Conservation (phyloP, 2,329 filamentous ascomycete species). For the Cercospora canescens region DNA sequence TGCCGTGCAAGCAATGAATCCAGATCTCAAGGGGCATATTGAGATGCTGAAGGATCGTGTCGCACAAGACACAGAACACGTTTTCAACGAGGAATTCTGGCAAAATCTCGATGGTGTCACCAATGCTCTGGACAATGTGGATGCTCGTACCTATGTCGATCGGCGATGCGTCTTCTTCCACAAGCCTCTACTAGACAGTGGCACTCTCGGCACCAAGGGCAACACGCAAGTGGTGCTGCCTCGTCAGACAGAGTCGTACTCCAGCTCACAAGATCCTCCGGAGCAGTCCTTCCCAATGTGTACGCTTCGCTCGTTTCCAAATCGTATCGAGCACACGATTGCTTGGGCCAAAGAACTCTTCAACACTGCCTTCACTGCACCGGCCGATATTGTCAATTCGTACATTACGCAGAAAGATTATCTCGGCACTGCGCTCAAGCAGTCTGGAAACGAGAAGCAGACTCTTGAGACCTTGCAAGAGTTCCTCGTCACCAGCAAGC, state of each 20-base stretch:
- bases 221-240: constrained; percentile 97
- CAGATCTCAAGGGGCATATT: constrained; percentile 85
- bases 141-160: constrained; percentile 95
- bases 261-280: constrained; percentile 92
- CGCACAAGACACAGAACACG: constrained; percentile 84
- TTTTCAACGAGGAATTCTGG: constrained; percentile 97
- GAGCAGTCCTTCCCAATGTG: constrained; percentile 99
- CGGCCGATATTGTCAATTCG: constrained; percentile 89
- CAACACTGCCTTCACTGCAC: constrained; percentile 89
- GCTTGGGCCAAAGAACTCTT: constrained; percentile 97
- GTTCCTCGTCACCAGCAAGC: constrained; percentile 88
- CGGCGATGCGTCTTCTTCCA: constrained; percentile 97
- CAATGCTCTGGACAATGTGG: constrained; percentile 96
- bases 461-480: constrained; percentile 88
- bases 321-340: constrained; percentile 98
- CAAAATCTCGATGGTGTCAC: constrained; percentile 83
- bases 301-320: constrained; percentile 94
- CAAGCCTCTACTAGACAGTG: constrained; percentile 93
- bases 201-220: constrained; percentile 97
- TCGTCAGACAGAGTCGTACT: constrained; percentile 92
- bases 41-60: constrained; percentile 84
- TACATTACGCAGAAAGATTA: constrained; percentile 88
- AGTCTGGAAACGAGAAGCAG: constrained; percentile 91
- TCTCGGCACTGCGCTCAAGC: constrained; percentile 80
- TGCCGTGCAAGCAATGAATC: constrained; percentile 95